Evolutionary conservation across 1,139 yeast genomes (phyloP).

Genomic region (Suhomyces bribrorum): DNA sequence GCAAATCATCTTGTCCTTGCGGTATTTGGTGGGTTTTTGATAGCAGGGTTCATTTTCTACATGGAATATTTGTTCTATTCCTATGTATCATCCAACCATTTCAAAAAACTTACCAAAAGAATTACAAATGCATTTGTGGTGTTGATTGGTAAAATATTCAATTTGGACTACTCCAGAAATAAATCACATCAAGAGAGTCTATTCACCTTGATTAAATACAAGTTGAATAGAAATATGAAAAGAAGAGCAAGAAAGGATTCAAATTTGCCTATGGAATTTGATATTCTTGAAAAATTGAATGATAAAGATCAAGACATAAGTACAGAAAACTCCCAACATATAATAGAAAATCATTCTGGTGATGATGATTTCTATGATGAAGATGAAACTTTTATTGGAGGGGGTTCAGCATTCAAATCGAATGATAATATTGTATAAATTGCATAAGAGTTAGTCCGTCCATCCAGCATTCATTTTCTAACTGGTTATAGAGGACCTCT

Average conservation of each 20-base stretch:
- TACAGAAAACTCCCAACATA: neutral
- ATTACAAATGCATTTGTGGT: constrained; percentile 7
- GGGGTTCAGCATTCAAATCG: constrained; percentile 5
- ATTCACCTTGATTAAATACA: constrained; percentile 10
- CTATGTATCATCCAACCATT: constrained; percentile 38
- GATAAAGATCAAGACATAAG: constrained; percentile 3
- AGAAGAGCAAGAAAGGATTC: constrained; percentile 58
- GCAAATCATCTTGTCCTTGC: constrained; percentile 71
- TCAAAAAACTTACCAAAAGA: constrained; percentile 28
- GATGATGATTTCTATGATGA: constrained; percentile 11
- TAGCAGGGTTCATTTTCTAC: constrained; percentile 58
- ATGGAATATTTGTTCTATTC: constrained; percentile 64
- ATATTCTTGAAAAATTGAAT: constrained; percentile 31
- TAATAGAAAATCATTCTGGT: constrained; percentile 3
- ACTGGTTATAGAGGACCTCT: neutral
- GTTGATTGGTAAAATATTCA: constrained; percentile 4
- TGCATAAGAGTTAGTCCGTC: constrained; percentile 3
- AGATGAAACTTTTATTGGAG: constrained; percentile 9
- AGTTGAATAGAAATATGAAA: constrained; percentile 21
- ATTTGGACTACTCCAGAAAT: constrained; percentile 2
- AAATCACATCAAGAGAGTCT: constrained; percentile 2
- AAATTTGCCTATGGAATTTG: constrained; percentile 45
- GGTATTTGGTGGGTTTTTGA: constrained; percentile 63
- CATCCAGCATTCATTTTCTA: constrained; percentile 4
- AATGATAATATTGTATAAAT: constrained; percentile 12